phyloP scores from a whole-genome alignment of 2,329 filamentous ascomycete genomes.

The Stagonosporopsis rhizophila region DNA sequence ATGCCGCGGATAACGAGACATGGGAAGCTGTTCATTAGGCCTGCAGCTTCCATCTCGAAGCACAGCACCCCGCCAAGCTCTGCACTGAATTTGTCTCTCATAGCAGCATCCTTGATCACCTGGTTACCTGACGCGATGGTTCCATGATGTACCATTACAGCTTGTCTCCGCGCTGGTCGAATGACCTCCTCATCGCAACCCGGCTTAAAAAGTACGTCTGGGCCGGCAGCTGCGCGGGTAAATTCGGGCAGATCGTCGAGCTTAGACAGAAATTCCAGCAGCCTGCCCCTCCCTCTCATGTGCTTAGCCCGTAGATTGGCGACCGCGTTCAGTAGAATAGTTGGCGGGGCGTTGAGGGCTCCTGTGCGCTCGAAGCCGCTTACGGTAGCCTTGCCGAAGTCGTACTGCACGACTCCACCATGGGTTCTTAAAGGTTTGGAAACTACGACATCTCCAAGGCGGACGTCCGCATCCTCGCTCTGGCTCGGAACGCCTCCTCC shows the following conservation, averaged over 20 bases:
- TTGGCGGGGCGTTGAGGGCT: slow-evolving; percentile 18
- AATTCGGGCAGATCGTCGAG: neutral
- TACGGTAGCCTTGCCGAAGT: slow-evolving; percentile 20
- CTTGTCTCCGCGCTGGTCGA: neutral
- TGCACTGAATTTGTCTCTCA: slow-evolving; percentile 12
- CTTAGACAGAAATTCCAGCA: neutral
- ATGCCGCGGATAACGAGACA: slow-evolving; percentile 13
- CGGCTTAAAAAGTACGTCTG: slow-evolving; percentile 3
- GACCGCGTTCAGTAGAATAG: slow-evolving; percentile 19
- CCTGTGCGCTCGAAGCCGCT: slow-evolving; percentile 15
- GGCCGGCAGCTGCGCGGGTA: neutral
- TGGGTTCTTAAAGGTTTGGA: slow-evolving; percentile 18
- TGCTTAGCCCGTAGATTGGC: slow-evolving; percentile 9
- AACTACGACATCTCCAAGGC: slow-evolving; percentile 38
- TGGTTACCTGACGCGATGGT: slow-evolving; percentile 17
- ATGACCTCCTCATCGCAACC: neutral
- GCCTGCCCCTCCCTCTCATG: neutral
- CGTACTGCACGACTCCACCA: slow-evolving; percentile 33
- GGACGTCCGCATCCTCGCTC: slow-evolving; percentile 23
- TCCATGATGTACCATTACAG: slow-evolving; percentile 6
- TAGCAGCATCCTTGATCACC: slow-evolving; percentile 16
- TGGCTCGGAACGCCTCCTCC: slow-evolving; percentile 43
- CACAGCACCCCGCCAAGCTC: slow-evolving; percentile 16
- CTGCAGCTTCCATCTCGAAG: slow-evolving; percentile 12
- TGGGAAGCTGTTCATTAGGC: slow-evolving; percentile 6